Base-by-base conservation (phyloP, 108 stramenopile genomes). In the Fistulifera solaris region DNA sequence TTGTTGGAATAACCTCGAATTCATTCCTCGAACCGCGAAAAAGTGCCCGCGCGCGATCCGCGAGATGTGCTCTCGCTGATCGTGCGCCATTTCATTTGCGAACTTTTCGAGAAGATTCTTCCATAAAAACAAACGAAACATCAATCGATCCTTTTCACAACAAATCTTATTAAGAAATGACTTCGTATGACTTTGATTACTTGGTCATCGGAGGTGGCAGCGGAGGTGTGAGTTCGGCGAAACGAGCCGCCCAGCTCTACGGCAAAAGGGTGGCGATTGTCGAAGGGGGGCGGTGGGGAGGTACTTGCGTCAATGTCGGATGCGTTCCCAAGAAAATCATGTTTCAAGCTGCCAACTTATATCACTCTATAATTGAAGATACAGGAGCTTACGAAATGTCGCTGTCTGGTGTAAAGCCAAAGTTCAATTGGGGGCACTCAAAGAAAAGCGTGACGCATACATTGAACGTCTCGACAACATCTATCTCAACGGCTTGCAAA, bases 271-370 rank as follows among this genome's bases (percentile, higher is more conserved):
- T 96, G 7, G 94, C 63, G 11, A 68, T 96, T 12, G 56, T 90
- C 43, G 94, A 96, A 82, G 51, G 58, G 4, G 61, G 53, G 2
- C 58, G 73, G 22, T 71, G 94, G 66, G 96, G 96, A 11, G 98
- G 98, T 25, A 99, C 98, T 16, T 75, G 74, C 40, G 98, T 99
- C 65, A 98, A 99, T 58, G 96, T 98, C 10, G 98, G 98, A 16
- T 99, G 98, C 69, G 98, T 99, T 1, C 98, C 98, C 51, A 99
- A 99, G 74, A 98, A 98, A 66, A 59, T 96, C 54, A 94, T 97
- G 96, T 95, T 52, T 45, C 63, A 79, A 52, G 82, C 91, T 8
- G 87, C 97, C 2, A 59, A 61, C 27, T 81, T 85, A 22, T 63
- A 75, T 12, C 76, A 84, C 42, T 66, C 54, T 14, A 40, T 87